Base-by-base conservation (phyloP, 1,139 yeast genomes). In the Diutina rugosa region DNA sequence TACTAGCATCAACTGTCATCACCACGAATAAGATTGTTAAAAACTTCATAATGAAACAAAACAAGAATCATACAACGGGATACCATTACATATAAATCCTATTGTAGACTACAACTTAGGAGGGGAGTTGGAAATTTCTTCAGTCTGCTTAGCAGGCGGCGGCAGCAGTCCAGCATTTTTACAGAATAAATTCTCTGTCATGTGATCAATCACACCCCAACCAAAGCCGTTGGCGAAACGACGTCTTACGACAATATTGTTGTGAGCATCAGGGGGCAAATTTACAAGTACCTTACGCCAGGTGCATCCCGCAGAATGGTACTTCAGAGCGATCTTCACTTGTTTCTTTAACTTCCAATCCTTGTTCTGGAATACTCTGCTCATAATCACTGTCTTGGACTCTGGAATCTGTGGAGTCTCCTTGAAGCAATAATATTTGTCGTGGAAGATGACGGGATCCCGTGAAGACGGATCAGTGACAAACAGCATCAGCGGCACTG, bases 391-490 rank as follows among this genome's bases (percentile, higher is more conserved):
- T 5, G 18, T 9, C 44, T n/a, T 21, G 7, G 21, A 14, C 32
- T 49, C 53, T 12, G 53, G 53, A 29, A 49, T 16, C 18, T 49
- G 41, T 95, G 96, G 96, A 2, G 87, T 69, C 62, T 85, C 87
- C 3, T 74, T 69, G 58, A 83, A 87, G 46, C 71, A 74, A 68
- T 93, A 93, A 29, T 82, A 72, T 62, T 85, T 82, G 65, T 93
- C 99, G 67, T 93, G 99, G 62, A 93, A 75, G 10, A 89, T 83
- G 1, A 80, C 77, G 45, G 78, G 79, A 32, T 73, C 71, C 47
- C 96, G 72, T 1, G 72, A 59, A 0, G 67, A 68, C 0, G 81
- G 81, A 28, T 72, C 63, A 47, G 67, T 59, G 14, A 77, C 66
- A 59, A 63, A 76, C 10, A 65, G 61, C 9, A 61, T 60, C 2